phyloP scores from a whole-genome alignment of 2,329 filamentous ascomycete genomes.

The Diaporthe helianthi region DNA sequence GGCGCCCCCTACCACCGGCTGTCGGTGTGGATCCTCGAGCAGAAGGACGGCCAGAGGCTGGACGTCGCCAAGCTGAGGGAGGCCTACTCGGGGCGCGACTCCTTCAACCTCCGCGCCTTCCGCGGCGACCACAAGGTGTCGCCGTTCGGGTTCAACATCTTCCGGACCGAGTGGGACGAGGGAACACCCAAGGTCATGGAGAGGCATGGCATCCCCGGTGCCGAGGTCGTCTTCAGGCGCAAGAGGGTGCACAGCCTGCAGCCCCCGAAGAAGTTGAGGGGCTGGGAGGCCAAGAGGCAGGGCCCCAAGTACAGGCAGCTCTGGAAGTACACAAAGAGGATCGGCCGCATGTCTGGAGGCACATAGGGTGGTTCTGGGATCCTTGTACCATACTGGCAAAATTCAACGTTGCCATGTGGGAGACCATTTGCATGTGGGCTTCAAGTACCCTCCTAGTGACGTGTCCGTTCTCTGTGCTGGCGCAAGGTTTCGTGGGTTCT shows the following conservation, averaged over 20 bases:
- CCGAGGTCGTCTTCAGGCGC: constrained; percentile 84
- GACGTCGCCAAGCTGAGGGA: constrained; percentile 65
- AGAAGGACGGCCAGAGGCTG: constrained; percentile 66
- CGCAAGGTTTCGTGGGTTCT: no score
- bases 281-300: constrained; percentile 72
- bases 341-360: constrained; percentile 42
- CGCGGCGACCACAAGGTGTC: constrained; percentile 71
- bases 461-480: neutral
- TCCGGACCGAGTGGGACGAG: constrained; percentile 90
- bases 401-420: constrained; percentile 1
- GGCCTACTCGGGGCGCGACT: constrained; percentile 62
- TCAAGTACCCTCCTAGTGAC: no score
- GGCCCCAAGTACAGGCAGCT: constrained; percentile 69
- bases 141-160: constrained; percentile 84
- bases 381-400: constrained; percentile 16
- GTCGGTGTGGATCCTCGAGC: constrained; percentile 82
- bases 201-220: constrained; percentile 75
- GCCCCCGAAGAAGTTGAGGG: constrained; percentile 64
- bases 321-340: constrained; percentile 70
- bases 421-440: neutral
- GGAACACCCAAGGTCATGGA: constrained; percentile 87
- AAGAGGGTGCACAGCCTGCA: constrained; percentile 76
- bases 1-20: constrained; percentile 91
- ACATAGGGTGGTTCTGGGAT: constrained; percentile 24
- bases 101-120: constrained; percentile 79